Evolutionary conservation across 805 yeast species (phyloP).

Genomic region (Candida orba): DNA sequence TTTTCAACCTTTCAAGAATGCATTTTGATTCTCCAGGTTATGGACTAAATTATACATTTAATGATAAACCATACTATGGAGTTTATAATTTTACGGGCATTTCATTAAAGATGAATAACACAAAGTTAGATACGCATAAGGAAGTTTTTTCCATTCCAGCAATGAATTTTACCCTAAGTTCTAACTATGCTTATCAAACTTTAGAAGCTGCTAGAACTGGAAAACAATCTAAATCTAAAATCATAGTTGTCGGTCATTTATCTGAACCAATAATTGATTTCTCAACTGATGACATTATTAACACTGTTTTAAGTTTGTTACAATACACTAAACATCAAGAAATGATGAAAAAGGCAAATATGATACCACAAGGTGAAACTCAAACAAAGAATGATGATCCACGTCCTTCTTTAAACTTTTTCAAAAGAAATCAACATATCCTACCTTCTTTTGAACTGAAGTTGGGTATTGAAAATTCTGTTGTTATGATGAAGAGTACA

Average conservation of each 20-base stretch:
- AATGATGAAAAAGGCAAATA: background rate
- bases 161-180: conserved; percentile 29
- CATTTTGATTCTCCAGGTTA: conserved; percentile 37
- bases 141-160: conserved; percentile 16
- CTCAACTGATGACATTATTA: conserved; percentile 32
- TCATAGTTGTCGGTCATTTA: conserved; percentile 31
- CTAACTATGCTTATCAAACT: conserved; percentile 32
- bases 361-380: conserved; percentile 1
- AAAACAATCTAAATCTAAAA: conserved; percentile 25
- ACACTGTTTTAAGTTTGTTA: conserved; percentile 23
- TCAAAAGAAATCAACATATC: conserved; percentile 15
- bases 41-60: conserved; percentile 33
- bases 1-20: conserved; percentile 23
- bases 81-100: conserved; percentile 32
- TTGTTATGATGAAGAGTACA: conserved; percentile 26
- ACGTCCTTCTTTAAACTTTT: background rate
- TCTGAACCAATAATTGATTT: conserved; percentile 40
- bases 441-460: conserved; percentile 30
- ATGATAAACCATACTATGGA: conserved; percentile 37
- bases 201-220: conserved; percentile 20
- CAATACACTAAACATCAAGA: conserved; percentile 14
- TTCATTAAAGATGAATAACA: conserved; percentile 24
- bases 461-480: conserved; percentile 33
- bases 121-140: conserved; percentile 11
- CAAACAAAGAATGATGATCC: background rate